phyloP scores from a whole-genome alignment of 129 eudicot species.

The Flaveria brownii region DNA sequence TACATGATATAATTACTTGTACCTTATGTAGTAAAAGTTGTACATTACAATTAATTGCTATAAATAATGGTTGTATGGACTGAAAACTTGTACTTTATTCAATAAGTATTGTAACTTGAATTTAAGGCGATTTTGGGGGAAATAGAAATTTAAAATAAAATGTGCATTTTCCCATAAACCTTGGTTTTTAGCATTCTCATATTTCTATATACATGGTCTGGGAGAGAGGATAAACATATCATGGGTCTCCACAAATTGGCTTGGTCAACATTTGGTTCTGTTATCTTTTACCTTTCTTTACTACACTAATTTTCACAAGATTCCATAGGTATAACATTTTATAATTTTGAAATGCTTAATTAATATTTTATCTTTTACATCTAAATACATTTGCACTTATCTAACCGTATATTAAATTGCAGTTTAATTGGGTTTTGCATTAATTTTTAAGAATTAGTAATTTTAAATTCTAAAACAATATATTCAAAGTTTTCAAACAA shows the following conservation, averaged over 20 bases:
- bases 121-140: neutral
- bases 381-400: neutral
- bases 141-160: constrained; percentile 1
- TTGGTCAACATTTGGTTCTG: constrained; percentile 37
- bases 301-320: constrained; percentile 33
- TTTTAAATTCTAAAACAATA: neutral
- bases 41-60: neutral
- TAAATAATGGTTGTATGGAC: neutral
- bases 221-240: constrained; percentile 29
- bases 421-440: neutral
- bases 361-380: neutral
- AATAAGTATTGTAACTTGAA: constrained; percentile 1
- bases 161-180: constrained; percentile 40
- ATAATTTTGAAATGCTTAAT: neutral
- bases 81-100: constrained; percentile 15
- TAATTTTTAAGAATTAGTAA: neutral
- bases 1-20: neutral
- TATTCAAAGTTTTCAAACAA: neutral
- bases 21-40: constrained; percentile 3
- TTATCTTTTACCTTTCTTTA: constrained; percentile 22
- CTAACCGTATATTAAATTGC: neutral
- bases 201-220: constrained; percentile 34
- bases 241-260: constrained; percentile 42
- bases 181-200: constrained; percentile 46
- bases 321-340: constrained; percentile 16